These are phyloP conservation scores for Mycogone perniciosa DNA, from an alignment of 2,329 filamentous ascomycete genomes.

Conservation along the genomic window DNA sequence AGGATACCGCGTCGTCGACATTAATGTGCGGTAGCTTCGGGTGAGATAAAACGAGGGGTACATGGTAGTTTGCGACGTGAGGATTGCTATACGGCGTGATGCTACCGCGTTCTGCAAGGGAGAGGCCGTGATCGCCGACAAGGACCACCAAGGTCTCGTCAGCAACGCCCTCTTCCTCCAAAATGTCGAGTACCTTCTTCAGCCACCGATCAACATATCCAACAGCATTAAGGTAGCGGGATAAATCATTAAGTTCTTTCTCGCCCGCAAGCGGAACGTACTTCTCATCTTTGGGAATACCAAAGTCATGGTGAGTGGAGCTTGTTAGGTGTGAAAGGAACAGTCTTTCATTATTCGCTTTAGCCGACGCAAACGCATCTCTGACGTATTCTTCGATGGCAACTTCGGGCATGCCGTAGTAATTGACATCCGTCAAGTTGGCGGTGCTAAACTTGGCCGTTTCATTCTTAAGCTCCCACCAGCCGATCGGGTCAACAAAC, in stretches of 20 bases:
- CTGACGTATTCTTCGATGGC: constrained; percentile 27
- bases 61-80: constrained; percentile 28
- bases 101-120: constrained; percentile 25
- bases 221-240: constrained; percentile 27
- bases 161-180: constrained; percentile 27
- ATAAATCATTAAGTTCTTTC: constrained; percentile 23
- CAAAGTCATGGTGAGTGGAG: constrained; percentile 30
- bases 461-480: constrained; percentile 25
- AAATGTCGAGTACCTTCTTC: constrained; percentile 23
- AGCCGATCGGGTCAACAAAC: constrained; percentile 20
- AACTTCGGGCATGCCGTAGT: constrained; percentile 29
- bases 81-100: constrained; percentile 27
- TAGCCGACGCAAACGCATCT: constrained; percentile 25
- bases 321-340: constrained; percentile 32
- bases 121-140: constrained; percentile 31
- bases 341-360: constrained; percentile 24
- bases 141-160: constrained; percentile 29
- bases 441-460: constrained; percentile 25
- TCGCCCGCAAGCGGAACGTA: constrained; percentile 17
- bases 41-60: constrained; percentile 28
- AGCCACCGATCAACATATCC: constrained; percentile 28
- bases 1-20: constrained; percentile 26
- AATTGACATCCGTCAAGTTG: constrained; percentile 27
- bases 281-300: constrained; percentile 13
- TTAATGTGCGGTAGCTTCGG: constrained; percentile 25